Base-by-base conservation (phyloP, 1,139 yeast genomes). In the Hanseniaspora gamundiae region DNA sequence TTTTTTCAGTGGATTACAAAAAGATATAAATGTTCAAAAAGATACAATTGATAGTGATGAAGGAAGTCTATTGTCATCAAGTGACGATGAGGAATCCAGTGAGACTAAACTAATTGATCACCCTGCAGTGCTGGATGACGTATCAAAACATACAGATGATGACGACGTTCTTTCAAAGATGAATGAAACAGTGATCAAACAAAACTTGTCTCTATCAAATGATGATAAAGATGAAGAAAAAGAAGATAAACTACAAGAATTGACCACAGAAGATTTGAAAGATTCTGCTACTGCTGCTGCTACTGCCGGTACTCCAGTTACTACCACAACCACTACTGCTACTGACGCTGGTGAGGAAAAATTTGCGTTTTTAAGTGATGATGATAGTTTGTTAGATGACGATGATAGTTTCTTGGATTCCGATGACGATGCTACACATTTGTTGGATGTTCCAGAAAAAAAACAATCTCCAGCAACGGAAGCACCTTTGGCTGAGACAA, bases 371-470 rank as follows among this genome's bases (percentile, higher is more conserved):
- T 52, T 69, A 51, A 73, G 67, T n/a, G 61, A 67, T 41, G 80
- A 74, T 45, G 76, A 72, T 43, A 73, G 69, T 33, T 50, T 68
- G 6, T 59, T 69, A n/a, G 65, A 66, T 38, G 71, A 67, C 11
- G 56, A 33, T 19, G 46, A 44, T 10, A 44, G 46, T 41, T 40
- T 44, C 4, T 19, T 44, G 16, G 46, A 53, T 27, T 42, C 51
- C 22, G 62, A 64, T 42, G 56, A 50, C 40, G 54, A 57, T 48
- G 52, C 54, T 26, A 22, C 7, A 14, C 24, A 26, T 27, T 35
- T 35, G 35, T n/a, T 41, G 39, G 31, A 2, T 1, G 11, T 21
- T 6, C 11, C 7, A 26, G 17, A 30, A 33, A 38, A 13, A 27
- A 26, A 10, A 10, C 4, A 3, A 29, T 21, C 21, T 24, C 26